A percentile compares a stretch with the other conserved stretches of the same genome.
These are phyloP conservation scores for Citrus mangshanensis DNA, from an alignment of 345 rosid genomes.

Conservation along the genomic window DNA sequence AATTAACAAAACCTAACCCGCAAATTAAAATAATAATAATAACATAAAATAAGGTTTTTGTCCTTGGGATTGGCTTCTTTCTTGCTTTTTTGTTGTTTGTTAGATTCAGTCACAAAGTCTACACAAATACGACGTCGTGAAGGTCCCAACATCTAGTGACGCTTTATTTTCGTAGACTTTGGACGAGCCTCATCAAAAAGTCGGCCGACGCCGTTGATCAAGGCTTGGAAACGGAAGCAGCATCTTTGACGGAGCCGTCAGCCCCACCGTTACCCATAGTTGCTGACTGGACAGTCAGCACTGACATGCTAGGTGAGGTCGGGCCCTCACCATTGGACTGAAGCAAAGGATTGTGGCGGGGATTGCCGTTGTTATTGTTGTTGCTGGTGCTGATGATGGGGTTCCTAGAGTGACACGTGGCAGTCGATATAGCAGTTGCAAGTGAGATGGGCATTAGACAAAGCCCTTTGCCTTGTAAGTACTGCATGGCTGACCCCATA, in stretches of 20 bases:
- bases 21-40: neutral
- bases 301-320: conserved; percentile 75
- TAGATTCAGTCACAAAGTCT: conserved; percentile 36
- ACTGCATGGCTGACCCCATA: conserved; percentile 99
- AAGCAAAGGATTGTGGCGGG: conserved; percentile 1
- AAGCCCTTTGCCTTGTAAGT: conserved; percentile 92
- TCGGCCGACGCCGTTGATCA: conserved; percentile 37
- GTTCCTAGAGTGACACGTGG: conserved; percentile 52
- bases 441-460: conserved; percentile 97
- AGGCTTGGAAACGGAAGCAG: conserved; percentile 65
- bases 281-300: conserved; percentile 68
- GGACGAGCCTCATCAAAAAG: conserved; percentile 4
- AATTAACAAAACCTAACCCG: neutral
- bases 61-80: conserved; percentile 17
- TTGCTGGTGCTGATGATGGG: conserved; percentile 19
- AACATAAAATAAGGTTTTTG: neutral
- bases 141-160: neutral
- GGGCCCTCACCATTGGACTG: conserved; percentile 52
- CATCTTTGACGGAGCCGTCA: conserved; percentile 55
- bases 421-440: conserved; percentile 85
- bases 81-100: conserved; percentile 6
- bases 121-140: conserved; percentile 47
- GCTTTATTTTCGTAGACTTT: conserved; percentile 42
- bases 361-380: neutral
- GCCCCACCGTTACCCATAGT: conserved; percentile 38